Conservation (phyloP, 371 early-diverging fungal genomes). For the Batrachochytrium dendrobatidis region DNA sequence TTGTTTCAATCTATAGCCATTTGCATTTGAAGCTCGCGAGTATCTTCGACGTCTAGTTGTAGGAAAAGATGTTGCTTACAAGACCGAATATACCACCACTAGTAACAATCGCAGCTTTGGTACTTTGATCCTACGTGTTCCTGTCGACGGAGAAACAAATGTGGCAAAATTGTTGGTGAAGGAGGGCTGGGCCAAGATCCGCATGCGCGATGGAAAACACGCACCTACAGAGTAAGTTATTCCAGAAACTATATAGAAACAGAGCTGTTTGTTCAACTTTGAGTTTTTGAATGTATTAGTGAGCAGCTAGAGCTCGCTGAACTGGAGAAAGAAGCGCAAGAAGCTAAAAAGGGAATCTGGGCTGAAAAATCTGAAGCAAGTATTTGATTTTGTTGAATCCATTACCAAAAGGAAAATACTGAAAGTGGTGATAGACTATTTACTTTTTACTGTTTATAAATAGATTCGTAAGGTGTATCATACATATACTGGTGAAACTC, state of each 20-base stretch:
- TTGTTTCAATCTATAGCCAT: conserved; percentile 63
- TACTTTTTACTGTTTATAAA: not conserved
- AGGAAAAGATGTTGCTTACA: conserved; percentile 83
- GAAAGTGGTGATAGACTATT: too few relatives aligned
- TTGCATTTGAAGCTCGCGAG: conserved; percentile 83
- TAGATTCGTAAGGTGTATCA: conserved; percentile 15
- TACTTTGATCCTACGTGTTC: conserved; percentile 35
- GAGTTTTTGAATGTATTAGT: conserved; percentile 19
- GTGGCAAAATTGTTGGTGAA: conserved; percentile 65
- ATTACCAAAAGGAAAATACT: too few relatives aligned
- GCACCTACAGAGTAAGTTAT: conserved; percentile 22
- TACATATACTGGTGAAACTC: conserved; percentile 60
- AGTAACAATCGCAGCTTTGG: conserved; percentile 42
- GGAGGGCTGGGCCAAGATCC: conserved; percentile 80
- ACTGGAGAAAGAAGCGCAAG: conserved; percentile 68
- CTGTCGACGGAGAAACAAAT: conserved; percentile 57
- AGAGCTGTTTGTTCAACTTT: not conserved
- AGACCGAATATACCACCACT: conserved; percentile 62
- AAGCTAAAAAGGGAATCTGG: conserved; percentile 73
- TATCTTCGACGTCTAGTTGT: conserved; percentile 77
- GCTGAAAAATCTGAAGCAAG: conserved; percentile 44
- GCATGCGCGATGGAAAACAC: conserved; percentile 30
- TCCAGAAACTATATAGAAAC: not conserved
- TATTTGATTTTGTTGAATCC: not conserved
- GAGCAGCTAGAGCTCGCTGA: conserved; percentile 51